Evolutionary conservation across 2,329 filamentous ascomycete genomes (phyloP).

Genomic region (Ascochyta viciae-villosae): DNA sequence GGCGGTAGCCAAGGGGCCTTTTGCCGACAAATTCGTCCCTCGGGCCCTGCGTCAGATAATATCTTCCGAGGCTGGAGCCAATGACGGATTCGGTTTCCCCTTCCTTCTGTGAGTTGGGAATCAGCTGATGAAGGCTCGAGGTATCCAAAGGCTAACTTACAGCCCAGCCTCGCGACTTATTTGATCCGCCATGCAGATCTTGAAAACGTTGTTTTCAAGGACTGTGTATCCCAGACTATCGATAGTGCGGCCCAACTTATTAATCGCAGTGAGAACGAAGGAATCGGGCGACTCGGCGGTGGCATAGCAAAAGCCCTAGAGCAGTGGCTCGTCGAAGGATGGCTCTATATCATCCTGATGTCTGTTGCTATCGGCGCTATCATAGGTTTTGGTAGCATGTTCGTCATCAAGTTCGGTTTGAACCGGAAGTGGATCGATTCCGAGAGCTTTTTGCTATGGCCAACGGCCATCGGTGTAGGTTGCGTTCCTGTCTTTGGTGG

Average conservation of each 20-base stretch:
- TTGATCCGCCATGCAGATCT: conserved; percentile 62
- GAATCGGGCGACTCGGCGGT: conserved; percentile 60
- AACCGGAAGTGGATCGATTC: conserved; percentile 57
- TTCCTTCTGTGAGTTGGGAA: conserved; percentile 54
- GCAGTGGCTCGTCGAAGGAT: conserved; percentile 67
- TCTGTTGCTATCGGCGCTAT: conserved; percentile 61
- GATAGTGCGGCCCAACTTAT: conserved; percentile 1
- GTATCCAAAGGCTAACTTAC: too few species aligned
- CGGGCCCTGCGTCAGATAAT: conserved; percentile 67
- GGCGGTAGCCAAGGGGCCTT: conserved; percentile 67
- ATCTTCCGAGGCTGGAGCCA: conserved; percentile 67
- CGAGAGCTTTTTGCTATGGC: conserved; percentile 61
- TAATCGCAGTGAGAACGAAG: conserved; percentile 26
- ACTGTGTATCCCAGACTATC: conserved; percentile 3
- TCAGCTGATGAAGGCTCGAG: too few species aligned
- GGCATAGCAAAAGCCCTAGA: conserved; percentile 61
- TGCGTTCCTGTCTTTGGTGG: too few species aligned
- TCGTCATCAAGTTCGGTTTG: conserved; percentile 54
- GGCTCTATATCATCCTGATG: conserved; percentile 65
- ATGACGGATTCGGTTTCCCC: conserved; percentile 69
- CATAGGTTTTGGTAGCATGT: conserved; percentile 58
- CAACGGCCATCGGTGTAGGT: conserved; percentile 49
- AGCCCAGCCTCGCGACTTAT: conserved; percentile 57
- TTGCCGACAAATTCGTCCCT: conserved; percentile 67
- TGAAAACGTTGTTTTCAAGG: conserved; percentile 33